Evolutionary conservation across 1,284 basidiomycete species (phyloP), one percentile per base, ranked within the genome.

Genomic region (Bjerkandera adusta): DNA sequence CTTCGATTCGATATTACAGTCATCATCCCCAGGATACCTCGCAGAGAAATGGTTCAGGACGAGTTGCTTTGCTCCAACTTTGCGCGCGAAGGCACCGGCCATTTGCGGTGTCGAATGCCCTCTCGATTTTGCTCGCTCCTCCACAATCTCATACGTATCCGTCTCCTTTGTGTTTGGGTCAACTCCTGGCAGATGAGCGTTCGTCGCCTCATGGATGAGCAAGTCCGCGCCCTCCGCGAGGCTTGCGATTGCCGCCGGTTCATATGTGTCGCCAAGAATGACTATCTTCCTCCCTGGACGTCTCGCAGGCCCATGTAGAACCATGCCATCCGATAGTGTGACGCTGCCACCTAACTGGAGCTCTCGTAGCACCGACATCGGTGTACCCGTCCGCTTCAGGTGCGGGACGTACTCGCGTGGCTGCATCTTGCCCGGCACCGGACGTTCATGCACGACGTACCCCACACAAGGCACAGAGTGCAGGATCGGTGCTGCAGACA

Each of bases 101-200:
- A 94, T 90, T 55, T 89, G 86, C 0, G 94, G 92, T 5, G 94
- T 97, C 10, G 92, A 94, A 68, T 97, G 94, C 0, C 94, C 94
- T 58, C 91, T 78, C 4, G 81, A 82, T 59, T 75, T 80, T n/a
- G 91, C 74, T 48, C 85, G 81, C 39, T 67, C 66, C 58, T 86
- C 77, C 3, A 93, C 80, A n/a, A 59, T 75, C 50, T 80, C 76
- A 51, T 76, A 74, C 11, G 81, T 82, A 49, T 82, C 83, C 15
- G 59, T 65, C 18, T 63, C 66, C 60, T 81, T 88, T 47, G 78
- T 83, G 32, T 67, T 64, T 7, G 68, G 62, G 52, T 85, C 81
- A 38, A 84, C 56, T 0, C 72, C 75, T 1, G 91, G 91, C n/a
- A 97, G 73, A 64, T 89, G 82, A 1, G 91, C 89, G 62, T 96